These are phyloP conservation scores for Phallus indusiatus DNA, from an alignment of 768 basidiomycete species.

Conservation along the genomic window DNA sequence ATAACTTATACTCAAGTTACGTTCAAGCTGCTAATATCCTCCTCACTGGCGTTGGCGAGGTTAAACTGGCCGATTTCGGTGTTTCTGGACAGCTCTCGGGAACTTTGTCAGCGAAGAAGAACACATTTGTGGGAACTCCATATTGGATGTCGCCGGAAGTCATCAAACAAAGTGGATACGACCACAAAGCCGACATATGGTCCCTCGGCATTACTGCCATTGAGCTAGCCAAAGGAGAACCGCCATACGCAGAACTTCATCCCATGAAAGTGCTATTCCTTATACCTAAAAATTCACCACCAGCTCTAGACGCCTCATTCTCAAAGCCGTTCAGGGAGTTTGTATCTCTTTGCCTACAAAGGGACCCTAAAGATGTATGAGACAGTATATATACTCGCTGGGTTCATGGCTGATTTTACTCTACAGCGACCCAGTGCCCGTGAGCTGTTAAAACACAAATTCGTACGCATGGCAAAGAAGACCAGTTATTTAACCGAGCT, in stretches of 20 bases:
- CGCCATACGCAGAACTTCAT: slow-evolving; percentile 95
- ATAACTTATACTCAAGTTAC: not conserved
- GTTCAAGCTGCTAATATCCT: slow-evolving; percentile 84
- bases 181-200: slow-evolving; percentile 99
- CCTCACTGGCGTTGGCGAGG: slow-evolving; percentile 84
- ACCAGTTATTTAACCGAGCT: slow-evolving; percentile 90
- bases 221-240: slow-evolving; percentile 94
- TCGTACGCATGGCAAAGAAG: slow-evolving; percentile 91
- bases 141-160: slow-evolving; percentile 99
- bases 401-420: slow-evolving; percentile 12
- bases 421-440: slow-evolving; percentile 84
- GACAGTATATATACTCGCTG: slow-evolving; percentile 6
- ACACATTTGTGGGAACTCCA: slow-evolving; percentile 95
- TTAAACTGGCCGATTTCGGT: slow-evolving; percentile 97
- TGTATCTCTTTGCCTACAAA: slow-evolving; percentile 83
- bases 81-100: slow-evolving; percentile 96
- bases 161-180: slow-evolving; percentile 99
- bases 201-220: slow-evolving; percentile 95
- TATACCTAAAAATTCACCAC: slow-evolving; percentile 96
- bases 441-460: slow-evolving; percentile 93
- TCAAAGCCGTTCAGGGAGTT: slow-evolving; percentile 93
- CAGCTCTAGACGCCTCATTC: slow-evolving; percentile 81
- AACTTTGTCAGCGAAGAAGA: slow-evolving; percentile 89
- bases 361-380: slow-evolving; percentile 84
- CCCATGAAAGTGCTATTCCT: slow-evolving; percentile 99